Base-by-base conservation (phyloP, 1,284 basidiomycete genomes). In the Ceratorhiza oryzae-sativae region DNA sequence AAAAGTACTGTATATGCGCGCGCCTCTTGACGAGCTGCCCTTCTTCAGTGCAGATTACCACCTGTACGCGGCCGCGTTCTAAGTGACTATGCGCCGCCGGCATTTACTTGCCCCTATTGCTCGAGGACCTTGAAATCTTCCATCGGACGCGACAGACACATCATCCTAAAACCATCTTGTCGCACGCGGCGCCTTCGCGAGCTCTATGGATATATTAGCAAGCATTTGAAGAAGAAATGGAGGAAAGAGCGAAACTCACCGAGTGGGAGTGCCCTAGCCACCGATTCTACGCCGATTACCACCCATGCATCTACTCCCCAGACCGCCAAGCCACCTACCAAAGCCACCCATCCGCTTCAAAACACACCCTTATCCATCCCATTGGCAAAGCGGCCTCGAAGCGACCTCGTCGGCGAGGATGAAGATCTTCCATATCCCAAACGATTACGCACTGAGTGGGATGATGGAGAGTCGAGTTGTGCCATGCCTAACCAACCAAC, bases 71-170 rank as follows among this genome's bases (percentile, higher is more conserved):
- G 56, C 18, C 32, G 18, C 15, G 36, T 41, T 36, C 2, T 41
- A 2, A 39, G 27, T 5, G 3, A 18, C 32, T 5, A 8, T 23
- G 56, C 12, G 13, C 23, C 15, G 9, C 34, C 23, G 1, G 32
- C 56, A 23, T 59, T 42, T 25, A 59, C 56, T 6, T 59, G 56
- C n/a, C 56, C 56, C 4, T 59, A 59, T 39, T 59, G 56, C n/a
- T 59, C 56, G 36, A 42, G 13, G 25, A 59, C 56, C 5, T 3
- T 59, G n/a, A 42, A 59, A 20, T 23, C 56, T 8, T 0, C 3
- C 1, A 15, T 10, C 20, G n/a, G 56, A 10, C 36, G 36, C 3
- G 56, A 41, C 15, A 36, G 18, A 27, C 56, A 59, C n/a, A 41
- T 59, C n/a, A 25, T 41, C n/a, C 18, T 59, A 13, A n/a, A 25